A percentile compares a stretch with the other conserved stretches of the same genome.
Evolutionary conservation across 768 basidiomycete species (phyloP).

Genomic region (Candolleomyces efflorescens): DNA sequence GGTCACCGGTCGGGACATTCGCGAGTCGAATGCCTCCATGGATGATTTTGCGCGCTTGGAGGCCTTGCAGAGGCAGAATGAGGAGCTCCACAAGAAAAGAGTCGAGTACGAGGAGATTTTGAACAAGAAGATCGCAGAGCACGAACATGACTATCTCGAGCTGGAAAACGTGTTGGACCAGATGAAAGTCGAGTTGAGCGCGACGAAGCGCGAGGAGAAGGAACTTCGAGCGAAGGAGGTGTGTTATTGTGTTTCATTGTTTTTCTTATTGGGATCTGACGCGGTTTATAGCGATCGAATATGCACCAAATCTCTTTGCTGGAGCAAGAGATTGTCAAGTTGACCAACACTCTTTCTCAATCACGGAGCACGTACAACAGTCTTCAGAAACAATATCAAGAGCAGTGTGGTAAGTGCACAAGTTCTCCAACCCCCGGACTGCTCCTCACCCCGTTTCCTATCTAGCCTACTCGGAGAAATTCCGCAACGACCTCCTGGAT

Average conservation of each 20-base stretch:
- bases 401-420: slow-evolving; percentile 67
- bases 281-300: slow-evolving; percentile 49
- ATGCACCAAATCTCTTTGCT: slow-evolving; percentile 61
- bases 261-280: not conserved
- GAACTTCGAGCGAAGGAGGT: slow-evolving; percentile 88
- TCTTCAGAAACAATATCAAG: slow-evolving; percentile 84
- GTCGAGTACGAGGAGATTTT: slow-evolving; percentile 69
- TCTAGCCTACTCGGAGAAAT: slow-evolving; percentile 71
- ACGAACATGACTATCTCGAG: slow-evolving; percentile 81
- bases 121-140: slow-evolving; percentile 63
- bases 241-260: slow-evolving; percentile 13
- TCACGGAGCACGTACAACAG: slow-evolving; percentile 69
- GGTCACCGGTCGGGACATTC: slow-evolving; percentile 54
- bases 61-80: slow-evolving; percentile 66
- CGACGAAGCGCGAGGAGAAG: slow-evolving; percentile 89
- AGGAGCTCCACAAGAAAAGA: slow-evolving; percentile 70
- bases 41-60: slow-evolving; percentile 72
- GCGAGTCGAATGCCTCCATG: slow-evolving; percentile 65
- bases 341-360: slow-evolving; percentile 70
- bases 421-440: not conserved
- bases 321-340: slow-evolving; percentile 76
- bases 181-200: slow-evolving; percentile 65
- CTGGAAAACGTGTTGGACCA: slow-evolving; percentile 78
- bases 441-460: slow-evolving; percentile 18
- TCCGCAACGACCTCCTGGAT: slow-evolving; percentile 67